phyloP scores from a whole-genome alignment of 495 filamentous ascomycete genomes.

The Evernia prunastri region DNA sequence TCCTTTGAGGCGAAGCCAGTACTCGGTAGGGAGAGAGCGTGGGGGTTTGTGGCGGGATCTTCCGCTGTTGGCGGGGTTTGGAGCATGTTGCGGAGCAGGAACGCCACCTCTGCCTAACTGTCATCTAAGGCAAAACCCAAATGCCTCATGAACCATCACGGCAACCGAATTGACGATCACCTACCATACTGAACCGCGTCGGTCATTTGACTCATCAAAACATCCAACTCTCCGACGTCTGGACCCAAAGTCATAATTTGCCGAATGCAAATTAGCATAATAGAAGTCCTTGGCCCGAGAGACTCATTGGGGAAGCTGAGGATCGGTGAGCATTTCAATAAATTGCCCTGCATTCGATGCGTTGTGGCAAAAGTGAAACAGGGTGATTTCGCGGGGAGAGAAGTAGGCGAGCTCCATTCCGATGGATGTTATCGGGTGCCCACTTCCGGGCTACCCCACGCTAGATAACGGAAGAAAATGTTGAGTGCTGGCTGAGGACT shows the following conservation, averaged over 20 bases:
- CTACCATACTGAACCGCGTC: background rate
- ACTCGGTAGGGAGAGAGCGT: slow-evolving; percentile 13
- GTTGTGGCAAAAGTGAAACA: background rate
- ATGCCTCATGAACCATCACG: background rate
- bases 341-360: background rate
- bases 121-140: slow-evolving; percentile 8
- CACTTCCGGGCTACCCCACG: background rate
- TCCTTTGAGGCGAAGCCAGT: slow-evolving; percentile 4
- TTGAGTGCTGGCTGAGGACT: background rate
- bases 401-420: background rate
- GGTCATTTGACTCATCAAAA: background rate
- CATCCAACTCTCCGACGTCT: background rate
- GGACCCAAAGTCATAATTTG: background rate
- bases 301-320: background rate
- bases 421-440: background rate
- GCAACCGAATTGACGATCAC: background rate
- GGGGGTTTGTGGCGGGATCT: slow-evolving; percentile 15
- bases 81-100: background rate
- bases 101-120: slow-evolving; percentile 9
- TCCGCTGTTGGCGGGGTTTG: slow-evolving; percentile 11
- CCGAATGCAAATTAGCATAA: background rate
- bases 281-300: background rate
- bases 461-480: background rate
- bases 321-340: background rate
- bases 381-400: background rate